These are phyloP conservation scores for Apiospora marii DNA, from an alignment of 2,329 filamentous ascomycete genomes.

Conservation along the genomic window DNA sequence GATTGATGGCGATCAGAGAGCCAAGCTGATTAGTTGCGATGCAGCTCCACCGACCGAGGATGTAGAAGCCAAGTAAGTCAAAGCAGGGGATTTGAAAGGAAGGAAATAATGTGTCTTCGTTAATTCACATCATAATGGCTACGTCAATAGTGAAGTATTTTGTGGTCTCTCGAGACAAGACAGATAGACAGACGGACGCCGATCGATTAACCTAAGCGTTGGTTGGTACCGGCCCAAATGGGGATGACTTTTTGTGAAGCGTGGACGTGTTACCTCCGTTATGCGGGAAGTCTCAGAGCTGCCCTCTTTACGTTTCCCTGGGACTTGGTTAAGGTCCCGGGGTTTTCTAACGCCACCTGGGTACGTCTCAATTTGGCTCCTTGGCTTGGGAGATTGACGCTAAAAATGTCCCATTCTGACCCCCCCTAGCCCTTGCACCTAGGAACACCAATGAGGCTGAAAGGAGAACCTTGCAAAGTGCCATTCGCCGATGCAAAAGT, in stretches of 20 bases:
- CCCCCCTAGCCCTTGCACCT: conserved; percentile 1
- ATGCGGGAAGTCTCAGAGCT: conserved; percentile 3
- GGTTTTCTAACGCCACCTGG: conserved; percentile 6
- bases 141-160: conserved; percentile 12
- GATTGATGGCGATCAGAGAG: background rate
- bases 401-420: background rate
- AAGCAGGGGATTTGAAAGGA: background rate
- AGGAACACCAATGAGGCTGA: conserved; percentile 16
- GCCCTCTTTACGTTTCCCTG: background rate
- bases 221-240: conserved; percentile 1
- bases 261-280: conserved; percentile 12
- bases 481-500: background rate
- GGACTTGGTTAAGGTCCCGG: background rate
- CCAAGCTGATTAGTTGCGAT: background rate
- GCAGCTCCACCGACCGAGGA: background rate
- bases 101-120: conserved; percentile 5
- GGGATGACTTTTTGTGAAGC: conserved; percentile 19
- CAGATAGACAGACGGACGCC: background rate
- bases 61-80: conserved; percentile 7
- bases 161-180: background rate
- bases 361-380: conserved; percentile 5
- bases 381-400: conserved; percentile 15
- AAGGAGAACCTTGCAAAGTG: conserved; percentile 13
- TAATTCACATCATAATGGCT: conserved; percentile 19
- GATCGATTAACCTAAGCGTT: conserved; percentile 14